Evolutionary conservation across 2,329 filamentous ascomycete genomes (phyloP), one percentile per base, ranked within the genome.

Genomic region (Colletotrichum sp.): DNA sequence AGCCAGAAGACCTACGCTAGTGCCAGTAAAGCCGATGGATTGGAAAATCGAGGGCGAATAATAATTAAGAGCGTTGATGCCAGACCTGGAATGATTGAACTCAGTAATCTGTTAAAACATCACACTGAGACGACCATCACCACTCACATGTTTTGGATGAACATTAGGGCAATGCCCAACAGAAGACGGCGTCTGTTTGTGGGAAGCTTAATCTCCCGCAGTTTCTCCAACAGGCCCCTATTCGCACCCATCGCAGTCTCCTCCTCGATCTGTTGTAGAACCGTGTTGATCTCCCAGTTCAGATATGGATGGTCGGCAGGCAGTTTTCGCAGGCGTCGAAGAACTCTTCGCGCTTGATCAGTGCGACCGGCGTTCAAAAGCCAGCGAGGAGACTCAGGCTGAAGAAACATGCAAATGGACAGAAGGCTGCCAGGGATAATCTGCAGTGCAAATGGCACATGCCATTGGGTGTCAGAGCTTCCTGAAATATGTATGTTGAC

Each of bases 1-100:
- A 1, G 92, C 92, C 21, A 93, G 85, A 77, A 93, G 88, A 24
- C 87, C 86, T 3, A 89, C 89, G 80, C 88, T 90, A 6, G 90
- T 90, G 6, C 91, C 91, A 2, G 80, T 86, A 71, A 94, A 87
- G 28, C 92, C 92, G 60, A 94, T 90, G 26, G 88, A 90, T 78
- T 87, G 86, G 86, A 94, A 94, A 21, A 94, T 90, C 2, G 89
- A 92, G 0, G 92, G 92, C 0, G 86, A 88, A 81, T 91, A 66
- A 32, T 71, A 71, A 16, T 77, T 77, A 8, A 77, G 44, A 21
- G 73, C 73, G 52, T 76, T 77, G 44, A 77, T 77, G 1, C 77
- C 75, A 12, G 74, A 75, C 26, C 26, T 26, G 5, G 26, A 5
- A 26, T 5, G 26, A 26, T 5, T 6, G 26, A 26, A 26, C 5